Evolutionary conservation across 2,329 filamentous ascomycete species (phyloP).

Genomic region (Nannizzia gypsea): DNA sequence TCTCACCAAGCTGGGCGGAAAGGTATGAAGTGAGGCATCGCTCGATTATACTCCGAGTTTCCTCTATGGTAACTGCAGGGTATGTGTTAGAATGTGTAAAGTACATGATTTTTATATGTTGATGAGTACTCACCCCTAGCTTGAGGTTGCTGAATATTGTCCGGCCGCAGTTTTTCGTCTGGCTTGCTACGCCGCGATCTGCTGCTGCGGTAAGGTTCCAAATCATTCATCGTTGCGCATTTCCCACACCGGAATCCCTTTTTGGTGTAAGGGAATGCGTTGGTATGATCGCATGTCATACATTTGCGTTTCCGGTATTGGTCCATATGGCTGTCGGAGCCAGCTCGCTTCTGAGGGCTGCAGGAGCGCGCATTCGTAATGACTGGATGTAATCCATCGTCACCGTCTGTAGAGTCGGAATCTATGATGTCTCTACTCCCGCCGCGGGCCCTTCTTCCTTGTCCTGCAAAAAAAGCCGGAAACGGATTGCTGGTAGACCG

Average conservation of each 20-base stretch:
- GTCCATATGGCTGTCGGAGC: constrained; percentile 34
- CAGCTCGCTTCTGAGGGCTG: constrained; percentile 30
- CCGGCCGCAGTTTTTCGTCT: constrained; percentile 5
- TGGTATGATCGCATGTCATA: constrained; percentile 72
- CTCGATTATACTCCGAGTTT: constrained; percentile 11
- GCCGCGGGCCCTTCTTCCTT: constrained; percentile 44
- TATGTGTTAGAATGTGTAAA: neutral
- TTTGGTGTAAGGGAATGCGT: constrained; percentile 65
- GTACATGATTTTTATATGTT: neutral
- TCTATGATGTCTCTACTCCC: constrained; percentile 33
- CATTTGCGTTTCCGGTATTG: constrained; percentile 62
- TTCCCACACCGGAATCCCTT: constrained; percentile 70
- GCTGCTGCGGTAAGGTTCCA: constrained; percentile 38
- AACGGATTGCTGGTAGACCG: constrained; percentile 74
- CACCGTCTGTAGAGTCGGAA: constrained; percentile 36
- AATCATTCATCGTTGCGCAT: constrained; percentile 74
- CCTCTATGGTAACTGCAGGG: constrained; percentile 10
- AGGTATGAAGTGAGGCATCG: constrained; percentile 7
- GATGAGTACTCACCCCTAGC: neutral
- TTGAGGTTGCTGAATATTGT: neutral
- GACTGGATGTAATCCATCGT: constrained; percentile 9
- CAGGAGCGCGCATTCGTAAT: constrained; percentile 17
- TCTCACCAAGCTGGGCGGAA: neutral
- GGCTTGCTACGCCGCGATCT: constrained; percentile 10
- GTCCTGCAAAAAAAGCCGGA: constrained; percentile 55